Evolutionary conservation across 2,329 filamentous ascomycete species (phyloP).

Genomic region (Knufia petricola): DNA sequence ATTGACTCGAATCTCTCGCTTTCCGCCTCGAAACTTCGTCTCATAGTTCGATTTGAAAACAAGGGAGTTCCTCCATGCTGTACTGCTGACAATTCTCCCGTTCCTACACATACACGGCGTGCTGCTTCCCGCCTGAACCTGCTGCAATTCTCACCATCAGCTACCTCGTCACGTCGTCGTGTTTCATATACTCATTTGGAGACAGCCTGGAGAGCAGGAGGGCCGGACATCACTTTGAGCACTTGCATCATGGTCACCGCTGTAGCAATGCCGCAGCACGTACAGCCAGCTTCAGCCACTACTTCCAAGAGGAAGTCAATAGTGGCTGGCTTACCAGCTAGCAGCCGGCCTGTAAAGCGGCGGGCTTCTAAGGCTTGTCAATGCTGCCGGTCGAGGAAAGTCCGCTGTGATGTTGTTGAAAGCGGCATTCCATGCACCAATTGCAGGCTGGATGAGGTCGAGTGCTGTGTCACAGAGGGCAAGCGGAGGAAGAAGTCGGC

Average conservation of each 20-base stretch:
- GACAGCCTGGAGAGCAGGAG: neutral
- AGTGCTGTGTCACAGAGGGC: slow-evolving; percentile 61
- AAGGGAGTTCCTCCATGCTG: neutral
- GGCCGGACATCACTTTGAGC: neutral
- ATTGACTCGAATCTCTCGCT: slow-evolving; percentile 1
- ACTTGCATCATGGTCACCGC: neutral
- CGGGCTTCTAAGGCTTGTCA: slow-evolving; percentile 87
- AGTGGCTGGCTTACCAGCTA: slow-evolving; percentile 44
- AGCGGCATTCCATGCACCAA: slow-evolving; percentile 77
- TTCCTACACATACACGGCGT: neutral
- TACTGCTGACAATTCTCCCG: neutral
- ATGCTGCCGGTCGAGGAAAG: slow-evolving; percentile 79
- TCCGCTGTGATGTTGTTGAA: slow-evolving; percentile 88
- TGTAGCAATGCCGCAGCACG: neutral
- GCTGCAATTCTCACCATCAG: neutral
- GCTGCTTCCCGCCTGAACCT: neutral
- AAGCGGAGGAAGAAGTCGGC: slow-evolving; percentile 70
- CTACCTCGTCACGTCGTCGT: neutral
- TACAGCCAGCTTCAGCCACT: neutral
- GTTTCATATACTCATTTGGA: neutral
- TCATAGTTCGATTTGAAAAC: neutral
- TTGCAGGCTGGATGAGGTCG: slow-evolving; percentile 52
- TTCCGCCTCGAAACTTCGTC: neutral
- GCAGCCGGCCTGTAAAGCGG: slow-evolving; percentile 57
- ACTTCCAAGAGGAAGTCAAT: slow-evolving; percentile 48